A percentile compares a stretch with the other conserved stretches of the same genome.
phyloP scores from a whole-genome alignment of 805 yeast species.

The Candida chauliodis region DNA sequence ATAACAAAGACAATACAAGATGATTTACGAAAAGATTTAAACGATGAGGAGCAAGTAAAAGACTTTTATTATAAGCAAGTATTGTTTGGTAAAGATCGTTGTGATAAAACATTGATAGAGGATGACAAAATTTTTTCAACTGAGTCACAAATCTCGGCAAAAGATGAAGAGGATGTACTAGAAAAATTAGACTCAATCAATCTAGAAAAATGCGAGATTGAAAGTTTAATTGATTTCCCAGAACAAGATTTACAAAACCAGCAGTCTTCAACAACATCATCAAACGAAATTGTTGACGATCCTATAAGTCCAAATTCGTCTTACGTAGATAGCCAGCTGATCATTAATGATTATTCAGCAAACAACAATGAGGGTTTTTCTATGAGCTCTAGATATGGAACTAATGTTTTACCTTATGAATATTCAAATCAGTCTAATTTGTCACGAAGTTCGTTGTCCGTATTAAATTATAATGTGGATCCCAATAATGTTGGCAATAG shows the following conservation, averaged over 20 bases:
- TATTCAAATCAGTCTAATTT: neutral
- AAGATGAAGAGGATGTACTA: conserved; percentile 5
- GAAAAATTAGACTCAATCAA: neutral
- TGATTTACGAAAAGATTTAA: conserved; percentile 14
- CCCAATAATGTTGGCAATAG: conserved; percentile 46
- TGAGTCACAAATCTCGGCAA: conserved; percentile 1
- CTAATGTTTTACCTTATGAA: conserved; percentile 1
- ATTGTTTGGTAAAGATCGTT: conserved; percentile 33
- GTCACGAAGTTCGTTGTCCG: conserved; percentile 6
- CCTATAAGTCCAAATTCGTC: conserved; percentile 12
- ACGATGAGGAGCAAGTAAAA: conserved; percentile 8
- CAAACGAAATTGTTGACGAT: conserved; percentile 6
- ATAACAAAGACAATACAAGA: conserved; percentile 18
- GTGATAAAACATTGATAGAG: conserved; percentile 26
- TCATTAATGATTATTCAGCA: neutral
- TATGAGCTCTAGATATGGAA: conserved; percentile 2
- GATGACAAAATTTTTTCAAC: conserved; percentile 1
- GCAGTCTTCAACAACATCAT: neutral
- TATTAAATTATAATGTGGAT: conserved; percentile 4
- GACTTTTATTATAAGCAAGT: conserved; percentile 17
- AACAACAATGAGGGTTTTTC: conserved; percentile 2
- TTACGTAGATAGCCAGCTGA: conserved; percentile 1
- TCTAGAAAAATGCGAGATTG: conserved; percentile 6
- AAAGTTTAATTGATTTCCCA: conserved; percentile 5
- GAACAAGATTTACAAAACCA: neutral